Percentiles rank a stretch among this genome's conserved stretches.
Evolutionary conservation across 2,329 filamentous ascomycete genomes (phyloP).

Genomic region (Triangularia setosa): DNA sequence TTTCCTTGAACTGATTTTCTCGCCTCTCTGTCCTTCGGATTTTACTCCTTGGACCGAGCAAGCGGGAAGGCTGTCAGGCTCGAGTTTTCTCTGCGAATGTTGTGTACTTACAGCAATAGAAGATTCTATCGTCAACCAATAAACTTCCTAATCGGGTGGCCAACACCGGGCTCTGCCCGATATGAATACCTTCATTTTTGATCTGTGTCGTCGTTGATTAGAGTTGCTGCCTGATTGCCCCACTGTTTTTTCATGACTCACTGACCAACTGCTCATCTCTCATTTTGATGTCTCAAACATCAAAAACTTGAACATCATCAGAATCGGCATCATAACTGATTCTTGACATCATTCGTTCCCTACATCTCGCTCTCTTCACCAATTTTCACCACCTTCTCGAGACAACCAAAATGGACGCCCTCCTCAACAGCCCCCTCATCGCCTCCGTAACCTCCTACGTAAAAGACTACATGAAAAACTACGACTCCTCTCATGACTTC

Average conservation of each 20-base stretch:
- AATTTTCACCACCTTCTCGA: background rate
- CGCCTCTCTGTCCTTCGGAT: no score
- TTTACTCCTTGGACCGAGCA: no score
- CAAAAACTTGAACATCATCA: background rate
- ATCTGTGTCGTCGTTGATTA: background rate
- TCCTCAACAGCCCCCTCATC: slow-evolving; percentile 46
- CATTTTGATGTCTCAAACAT: background rate
- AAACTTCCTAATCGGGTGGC: background rate
- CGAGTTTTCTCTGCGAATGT: no score
- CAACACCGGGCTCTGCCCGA: background rate
- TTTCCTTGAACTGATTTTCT: no score
- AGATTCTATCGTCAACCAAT: background rate
- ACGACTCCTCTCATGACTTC: slow-evolving; percentile 87
- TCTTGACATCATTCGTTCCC: no score
- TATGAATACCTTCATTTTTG: background rate
- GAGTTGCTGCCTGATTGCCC: background rate
- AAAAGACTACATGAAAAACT: slow-evolving; percentile 67
- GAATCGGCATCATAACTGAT: no score
- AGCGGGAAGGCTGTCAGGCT: no score
- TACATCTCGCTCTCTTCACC: background rate
- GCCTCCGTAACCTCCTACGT: slow-evolving; percentile 59
- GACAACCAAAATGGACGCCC: slow-evolving; percentile 22
- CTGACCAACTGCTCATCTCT: background rate
- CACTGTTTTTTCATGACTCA: slow-evolving; percentile 8
- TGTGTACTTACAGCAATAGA: background rate